phyloP scores from a whole-genome alignment of 495 filamentous ascomycete species.

The Echria macrotheca region DNA sequence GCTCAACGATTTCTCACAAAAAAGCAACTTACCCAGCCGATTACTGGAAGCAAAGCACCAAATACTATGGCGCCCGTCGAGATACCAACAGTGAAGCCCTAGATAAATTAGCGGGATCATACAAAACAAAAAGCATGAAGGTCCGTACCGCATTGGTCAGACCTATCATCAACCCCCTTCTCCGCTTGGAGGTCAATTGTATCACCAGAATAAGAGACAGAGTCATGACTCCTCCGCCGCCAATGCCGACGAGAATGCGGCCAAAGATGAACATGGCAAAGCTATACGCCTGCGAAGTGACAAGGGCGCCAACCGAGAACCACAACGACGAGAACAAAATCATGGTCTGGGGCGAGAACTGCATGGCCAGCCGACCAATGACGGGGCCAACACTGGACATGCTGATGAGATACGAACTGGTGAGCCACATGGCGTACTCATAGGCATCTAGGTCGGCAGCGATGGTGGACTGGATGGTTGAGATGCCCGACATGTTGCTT shows the following conservation, averaged over 20 bases:
- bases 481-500: slow-evolving; percentile 68
- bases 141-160: slow-evolving; percentile 41
- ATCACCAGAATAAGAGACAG: slow-evolving; percentile 64
- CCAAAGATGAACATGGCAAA: slow-evolving; percentile 61
- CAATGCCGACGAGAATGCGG: slow-evolving; percentile 57
- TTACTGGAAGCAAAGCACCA: slow-evolving; percentile 53
- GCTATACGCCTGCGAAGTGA: slow-evolving; percentile 52
- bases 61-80: slow-evolving; percentile 65
- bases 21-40: slow-evolving; percentile 59
- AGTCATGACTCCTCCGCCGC: slow-evolving; percentile 61
- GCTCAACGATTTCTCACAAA: too few relatives aligned
- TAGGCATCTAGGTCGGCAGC: slow-evolving; percentile 68
- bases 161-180: slow-evolving; percentile 65
- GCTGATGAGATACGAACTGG: slow-evolving; percentile 65
- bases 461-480: slow-evolving; percentile 67
- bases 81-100: slow-evolving; percentile 63
- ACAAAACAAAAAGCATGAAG: background rate
- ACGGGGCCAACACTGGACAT: slow-evolving; percentile 62
- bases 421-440: slow-evolving; percentile 68
- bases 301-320: slow-evolving; percentile 55
- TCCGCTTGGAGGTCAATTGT: slow-evolving; percentile 56
- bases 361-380: slow-evolving; percentile 57
- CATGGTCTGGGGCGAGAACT: slow-evolving; percentile 61
- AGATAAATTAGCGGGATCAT: background rate
- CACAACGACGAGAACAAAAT: slow-evolving; percentile 51